Evolutionary conservation across 208 protist genomes (phyloP), one percentile per base, ranked within the genome.

Genomic region (Acanthamoeba castellanii): DNA sequence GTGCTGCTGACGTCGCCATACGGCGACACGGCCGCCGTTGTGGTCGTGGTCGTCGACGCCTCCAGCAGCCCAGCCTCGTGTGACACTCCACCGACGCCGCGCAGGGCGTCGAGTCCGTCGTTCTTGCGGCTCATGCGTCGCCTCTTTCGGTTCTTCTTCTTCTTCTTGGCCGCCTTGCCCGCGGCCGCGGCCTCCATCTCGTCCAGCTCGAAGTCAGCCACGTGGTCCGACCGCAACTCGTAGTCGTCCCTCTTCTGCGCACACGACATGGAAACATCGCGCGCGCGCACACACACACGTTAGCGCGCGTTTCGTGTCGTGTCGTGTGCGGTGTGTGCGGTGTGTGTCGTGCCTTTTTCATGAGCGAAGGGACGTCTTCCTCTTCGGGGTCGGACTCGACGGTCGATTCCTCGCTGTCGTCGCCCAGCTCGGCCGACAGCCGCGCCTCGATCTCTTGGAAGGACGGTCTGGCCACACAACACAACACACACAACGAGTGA

Each of bases 371-470:
- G 8, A 85, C 76, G 47, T 50, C 76, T 59, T 85, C 76, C 47
- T 85, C 76, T 16, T 85, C 76, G 18, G 22, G 7, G 9, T 85
- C 76, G 47, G 76, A 59, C 18, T 85, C 76, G 11, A 85, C 22
- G 11, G 76, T 85, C 22, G 76, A 85, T 0, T 85, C 76, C 8
- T 45, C 47, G 76, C 47, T 57, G 47, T 85, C 47, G 45, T 57
- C 76, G 13, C 76, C 76, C 8, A 92, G 85, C 57, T 92, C 85
- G 11, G 85, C 85, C 47, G 64, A 66, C 7, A 92, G 85, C 6
- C 85, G 55, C 27, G 55, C 37, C n/a, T 92, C 85, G 30, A 92
- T 92, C 30, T 92, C 85, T n/a, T 92, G 55, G 85, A 92, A 92
- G n/a, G 85, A 92, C 11, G 85, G 85, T 22, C 82, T 89, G 47